Base-by-base conservation (phyloP, 495 filamentous ascomycete species). In the Bacidia rubella region DNA sequence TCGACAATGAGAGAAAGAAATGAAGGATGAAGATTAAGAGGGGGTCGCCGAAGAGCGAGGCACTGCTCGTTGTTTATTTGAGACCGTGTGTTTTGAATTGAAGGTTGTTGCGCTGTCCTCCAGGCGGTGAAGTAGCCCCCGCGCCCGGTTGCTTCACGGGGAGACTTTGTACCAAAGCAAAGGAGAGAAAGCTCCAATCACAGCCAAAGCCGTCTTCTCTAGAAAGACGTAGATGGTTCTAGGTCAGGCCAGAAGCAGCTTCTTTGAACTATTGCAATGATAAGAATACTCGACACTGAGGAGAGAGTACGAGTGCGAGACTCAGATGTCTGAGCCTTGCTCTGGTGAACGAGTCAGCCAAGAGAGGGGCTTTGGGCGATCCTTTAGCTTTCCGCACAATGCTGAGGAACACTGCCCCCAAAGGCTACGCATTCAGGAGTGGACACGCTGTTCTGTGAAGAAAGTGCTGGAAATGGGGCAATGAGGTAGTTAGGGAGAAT, bases 1-100 rank as follows among this genome's bases (percentile, higher is more conserved):
- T 45, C 38, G 46, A 57, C 45, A 46, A 29, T 3, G 26, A 54
- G 46, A 54, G 46, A 57, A 49, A 46, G 20, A 11, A 27, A 7
- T 22, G 26, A 26, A 47, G 26, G 22, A 26, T 25, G 21, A 24
- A 47, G 44, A 26, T n/a, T 15, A 47, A 22, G 44, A 24, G 44
- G 26, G 17, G 44, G 3, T 25, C 20, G 20, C n/a, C 22, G 41
- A 22, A 17, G 12, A 17, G 41, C 7, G 41, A 20, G 41, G 41
- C 41, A 44, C 41, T 44, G 41, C 41, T 44, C 20, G 41, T 22
- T n/a, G 41, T n/a, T 44, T 44, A 44, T 17, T n/a, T 44, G 15
- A 44, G 20, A 17, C 20, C 41, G 7, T n/a, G 5, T 44, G 41
- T 44, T 17, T 17, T 9, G 15, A 22, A 44, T n/a, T 44, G 41